Base-by-base conservation (phyloP, 306 rosid species). In the Acacia confusa region DNA sequence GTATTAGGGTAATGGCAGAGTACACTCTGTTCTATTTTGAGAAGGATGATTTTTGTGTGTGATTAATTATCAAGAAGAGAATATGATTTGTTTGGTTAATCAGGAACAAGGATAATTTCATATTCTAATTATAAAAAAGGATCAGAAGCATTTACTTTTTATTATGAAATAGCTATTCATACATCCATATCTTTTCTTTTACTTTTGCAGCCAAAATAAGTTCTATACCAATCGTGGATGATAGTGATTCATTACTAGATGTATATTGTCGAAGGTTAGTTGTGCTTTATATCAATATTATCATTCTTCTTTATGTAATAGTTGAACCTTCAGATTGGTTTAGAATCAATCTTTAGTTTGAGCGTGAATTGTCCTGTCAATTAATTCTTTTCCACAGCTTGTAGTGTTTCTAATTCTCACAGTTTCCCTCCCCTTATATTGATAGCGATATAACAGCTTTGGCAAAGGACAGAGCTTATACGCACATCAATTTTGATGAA, bases 261-360 rank as follows among this genome's bases (percentile, higher is more conserved):
- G 88, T 96, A 85, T 96, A 96, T 89, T 92, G 97, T 85, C 97
- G 99, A 74, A 96, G 98, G 99, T 96, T 84, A 85, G 97, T 93
- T 78, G 57, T 75, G 65, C 79, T 60, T 79, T 55, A 24, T 72
- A 72, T 75, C 32, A 32, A 53, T 77, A 20, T 71, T 44, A 66
- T 12, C 77, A 34, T 36, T 61, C 75, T 60, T 65, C 60, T 32
- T 74, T 63, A 57, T 66, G 82, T 68, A 38, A 69, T 24, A 44
- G 52, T 61, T 80, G 82, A 77, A 70, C 75, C 34, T 41, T 40
- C 32, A 41, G 14, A 41, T 38, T 72, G 34, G 32, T 61, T 25
- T 11, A 61, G 48, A 58, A 66, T 34, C 36, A 17, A 63, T 72
- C 38, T 77, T 27, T 80, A 67, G 73, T 79, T 78, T 75, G 43